Evolutionary conservation across 202 grass and related monocot species (phyloP).

Genomic region (Cymbopogon flexuosus): DNA sequence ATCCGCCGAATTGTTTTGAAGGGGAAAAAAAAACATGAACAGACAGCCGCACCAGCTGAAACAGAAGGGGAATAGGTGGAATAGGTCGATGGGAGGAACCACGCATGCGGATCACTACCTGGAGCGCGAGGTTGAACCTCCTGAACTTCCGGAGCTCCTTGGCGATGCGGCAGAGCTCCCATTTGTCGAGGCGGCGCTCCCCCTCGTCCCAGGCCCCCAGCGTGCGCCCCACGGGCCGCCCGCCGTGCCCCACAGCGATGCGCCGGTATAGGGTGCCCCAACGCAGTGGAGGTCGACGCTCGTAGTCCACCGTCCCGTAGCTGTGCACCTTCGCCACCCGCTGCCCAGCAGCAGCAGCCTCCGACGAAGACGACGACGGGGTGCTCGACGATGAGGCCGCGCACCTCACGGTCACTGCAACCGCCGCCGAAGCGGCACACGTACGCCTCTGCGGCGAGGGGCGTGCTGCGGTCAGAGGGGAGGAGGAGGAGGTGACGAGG

Average conservation of each 20-base stretch:
- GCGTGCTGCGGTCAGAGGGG: background rate
- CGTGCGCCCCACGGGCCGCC: constrained; percentile 26
- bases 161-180: constrained; percentile 68
- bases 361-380: constrained; percentile 14
- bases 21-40: background rate
- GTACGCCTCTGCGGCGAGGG: constrained; percentile 10
- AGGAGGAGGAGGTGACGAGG: constrained; percentile 37
- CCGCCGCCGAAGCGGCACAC: background rate
- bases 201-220: constrained; percentile 63
- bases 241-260: constrained; percentile 43
- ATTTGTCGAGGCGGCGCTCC: constrained; percentile 69
- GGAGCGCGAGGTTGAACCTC: constrained; percentile 60
- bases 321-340: constrained; percentile 65
- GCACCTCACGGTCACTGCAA: background rate
- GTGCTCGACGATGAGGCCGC: background rate
- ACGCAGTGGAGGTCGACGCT: constrained; percentile 42
- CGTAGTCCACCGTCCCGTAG: constrained; percentile 69
- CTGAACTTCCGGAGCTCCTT: constrained; percentile 86
- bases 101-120: constrained; percentile 33
- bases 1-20: background rate
- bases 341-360: constrained; percentile 24
- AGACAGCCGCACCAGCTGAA: constrained; percentile 1
- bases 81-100: background rate
- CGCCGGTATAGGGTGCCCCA: constrained; percentile 74
- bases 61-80: background rate